Base-by-base conservation (phyloP, 805 yeast species). In the Wickerhamia fluorescens region DNA sequence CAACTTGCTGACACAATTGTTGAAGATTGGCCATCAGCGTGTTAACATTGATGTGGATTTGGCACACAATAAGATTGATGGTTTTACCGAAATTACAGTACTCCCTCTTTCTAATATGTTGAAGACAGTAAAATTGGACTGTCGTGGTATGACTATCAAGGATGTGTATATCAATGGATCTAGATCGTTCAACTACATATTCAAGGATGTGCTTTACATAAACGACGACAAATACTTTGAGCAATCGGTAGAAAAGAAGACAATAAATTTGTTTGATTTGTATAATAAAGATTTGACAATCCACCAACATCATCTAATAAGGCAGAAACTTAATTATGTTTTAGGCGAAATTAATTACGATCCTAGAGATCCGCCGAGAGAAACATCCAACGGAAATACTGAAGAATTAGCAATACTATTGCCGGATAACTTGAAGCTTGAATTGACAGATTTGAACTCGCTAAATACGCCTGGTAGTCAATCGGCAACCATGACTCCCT, bases 11-110 rank as follows among this genome's bases (percentile, higher is more conserved):
- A 43, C 54, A 7, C 78, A 72, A 37, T 49, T 53, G n/a, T 75
- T 83, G 51, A 76, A 71, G 44, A 71, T 89, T 14, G 87, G 89
- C 4, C 94, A 87, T 51, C 96, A 89, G 53, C 71, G 81, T 41
- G 82, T 89, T 9, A 68, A 73, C 15, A 56, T 89, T 12, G 95
- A 88, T 49, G 74, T 89, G 4, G 94, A 87, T 50, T 59, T 88
- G 24, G 68, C 75, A n/a, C 61, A 66, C 11, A 67, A 71, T 37
- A 45, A 58, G 13, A 58, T 87, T 5, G 48, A 46, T 1, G 98
- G 97, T 10, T 68, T 72, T 40, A 86, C 96, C 0, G 96, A 88
- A 47, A 58, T 92, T 18, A 80, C 92, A 2, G 63, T 88, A 3
- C 66, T 83, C 11, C 96, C 98, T 0, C 58, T 73, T 10, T 73